Percentiles rank a stretch among this genome's conserved stretches.
Conservation (phyloP, 805 yeast genomes). For the Phaffomyces thermotolerans region DNA sequence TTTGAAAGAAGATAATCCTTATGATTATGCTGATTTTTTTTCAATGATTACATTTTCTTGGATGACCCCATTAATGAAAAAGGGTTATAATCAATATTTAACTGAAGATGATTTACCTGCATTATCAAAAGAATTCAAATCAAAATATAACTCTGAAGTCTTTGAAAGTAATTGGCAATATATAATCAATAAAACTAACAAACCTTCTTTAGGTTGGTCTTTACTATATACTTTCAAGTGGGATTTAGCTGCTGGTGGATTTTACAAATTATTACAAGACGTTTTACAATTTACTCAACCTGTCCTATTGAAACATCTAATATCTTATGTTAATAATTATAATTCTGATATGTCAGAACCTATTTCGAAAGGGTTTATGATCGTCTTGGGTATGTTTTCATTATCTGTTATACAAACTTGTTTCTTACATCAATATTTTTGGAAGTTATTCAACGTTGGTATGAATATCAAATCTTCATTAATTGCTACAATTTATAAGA, state of each 20-base stretch:
- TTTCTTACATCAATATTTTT: slow-evolving; percentile 71
- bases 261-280: slow-evolving; percentile 74
- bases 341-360: slow-evolving; percentile 39
- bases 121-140: slow-evolving; percentile 60
- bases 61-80: slow-evolving; percentile 84
- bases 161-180: slow-evolving; percentile 57
- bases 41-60: slow-evolving; percentile 78
- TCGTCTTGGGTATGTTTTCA: slow-evolving; percentile 67
- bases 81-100: slow-evolving; percentile 59
- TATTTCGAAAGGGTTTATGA: slow-evolving; percentile 65
- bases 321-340: slow-evolving; percentile 47
- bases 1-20: slow-evolving; percentile 26
- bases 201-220: slow-evolving; percentile 52
- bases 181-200: slow-evolving; percentile 41
- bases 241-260: slow-evolving; percentile 60
- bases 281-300: slow-evolving; percentile 79
- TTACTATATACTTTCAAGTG: slow-evolving; percentile 63
- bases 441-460: slow-evolving; percentile 66
- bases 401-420: slow-evolving; percentile 75
- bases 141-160: slow-evolving; percentile 41
- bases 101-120: slow-evolving; percentile 66
- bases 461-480: slow-evolving; percentile 68
- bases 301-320: slow-evolving; percentile 61
- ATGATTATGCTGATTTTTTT: slow-evolving; percentile 51
- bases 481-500: slow-evolving; percentile 60